These are phyloP conservation scores for Leucosporidium yakuticum DNA, from an alignment of 768 basidiomycete genomes.

Conservation along the genomic window DNA sequence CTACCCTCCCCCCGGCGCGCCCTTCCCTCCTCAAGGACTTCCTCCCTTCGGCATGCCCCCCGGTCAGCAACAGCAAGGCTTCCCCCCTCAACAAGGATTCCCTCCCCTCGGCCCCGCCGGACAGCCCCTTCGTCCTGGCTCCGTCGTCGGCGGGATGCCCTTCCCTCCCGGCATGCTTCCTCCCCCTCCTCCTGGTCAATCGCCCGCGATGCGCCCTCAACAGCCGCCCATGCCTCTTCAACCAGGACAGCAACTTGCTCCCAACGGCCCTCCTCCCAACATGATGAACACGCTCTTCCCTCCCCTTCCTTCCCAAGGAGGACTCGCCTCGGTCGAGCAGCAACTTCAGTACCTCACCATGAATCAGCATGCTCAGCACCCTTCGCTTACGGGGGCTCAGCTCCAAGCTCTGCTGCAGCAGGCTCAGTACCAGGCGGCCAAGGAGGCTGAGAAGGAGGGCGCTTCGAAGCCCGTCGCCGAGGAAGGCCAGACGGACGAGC, in stretches of 20 bases:
- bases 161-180: conserved; percentile 1
- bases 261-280: conserved; percentile 4
- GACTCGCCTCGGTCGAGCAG: conserved; percentile 19
- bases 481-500: conserved; percentile 4
- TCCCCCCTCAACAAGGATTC: background rate
- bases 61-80: conserved; percentile 15
- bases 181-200: conserved; percentile 4
- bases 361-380: conserved; percentile 22
- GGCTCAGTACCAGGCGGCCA: conserved; percentile 14
- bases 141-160: background rate
- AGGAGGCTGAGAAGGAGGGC: background rate
- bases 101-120: background rate
- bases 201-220: background rate
- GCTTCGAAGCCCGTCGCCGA: background rate
- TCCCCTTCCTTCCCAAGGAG: conserved; percentile 17
- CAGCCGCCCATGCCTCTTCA: background rate
- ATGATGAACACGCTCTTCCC: conserved; percentile 32
- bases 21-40: background rate
- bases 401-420: conserved; percentile 19
- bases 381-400: conserved; percentile 24
- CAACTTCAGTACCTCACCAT: conserved; percentile 12
- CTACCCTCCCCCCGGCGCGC: conserved; percentile 19
- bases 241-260: background rate
- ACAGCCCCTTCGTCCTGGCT: background rate
- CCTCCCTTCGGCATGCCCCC: background rate